A percentile compares a stretch with the other conserved stretches of the same genome.
Conservation (phyloP, 2,329 filamentous ascomycete genomes). For the Colletotrichum australisinense region DNA sequence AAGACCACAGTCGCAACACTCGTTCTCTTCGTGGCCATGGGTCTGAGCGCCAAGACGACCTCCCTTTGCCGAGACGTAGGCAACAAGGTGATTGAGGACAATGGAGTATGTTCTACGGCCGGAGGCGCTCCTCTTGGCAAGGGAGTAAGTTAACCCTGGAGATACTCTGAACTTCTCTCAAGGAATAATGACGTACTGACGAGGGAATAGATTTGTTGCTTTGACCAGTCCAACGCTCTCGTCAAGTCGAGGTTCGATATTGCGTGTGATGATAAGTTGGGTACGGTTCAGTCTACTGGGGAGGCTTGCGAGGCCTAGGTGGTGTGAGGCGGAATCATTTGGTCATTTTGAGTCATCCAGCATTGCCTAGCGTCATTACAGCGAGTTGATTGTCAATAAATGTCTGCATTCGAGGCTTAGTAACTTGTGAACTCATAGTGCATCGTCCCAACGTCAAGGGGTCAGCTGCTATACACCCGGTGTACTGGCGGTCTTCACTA, state of each 20-base stretch:
- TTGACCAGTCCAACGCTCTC: constrained; percentile 3
- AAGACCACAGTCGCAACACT: constrained; percentile 2
- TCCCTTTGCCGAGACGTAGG: constrained; percentile 8
- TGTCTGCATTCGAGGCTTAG: background rate
- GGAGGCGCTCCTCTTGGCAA: constrained; percentile 12
- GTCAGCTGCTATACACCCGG: too few species aligned
- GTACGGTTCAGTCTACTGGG: constrained; percentile 2
- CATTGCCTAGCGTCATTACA: background rate
- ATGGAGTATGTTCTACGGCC: background rate
- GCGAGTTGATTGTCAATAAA: background rate
- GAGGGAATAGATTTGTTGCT: constrained; percentile 1
- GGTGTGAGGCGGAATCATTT: background rate
- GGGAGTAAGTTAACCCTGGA: background rate
- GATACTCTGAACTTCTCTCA: background rate
- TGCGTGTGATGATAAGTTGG: constrained; percentile 18
- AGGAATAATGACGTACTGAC: background rate
- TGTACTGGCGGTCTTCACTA: too few species aligned
- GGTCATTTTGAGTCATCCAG: background rate
- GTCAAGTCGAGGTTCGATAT: constrained; percentile 4
- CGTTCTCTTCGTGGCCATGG: background rate
- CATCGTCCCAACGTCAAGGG: background rate
- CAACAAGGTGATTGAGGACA: constrained; percentile 12
- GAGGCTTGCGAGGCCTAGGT: constrained; percentile 5
- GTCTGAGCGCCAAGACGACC: constrained; percentile 1
- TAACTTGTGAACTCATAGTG: background rate